Evolutionary conservation across 345 rosid species (phyloP).

Genomic region (Luvunga scandens): DNA sequence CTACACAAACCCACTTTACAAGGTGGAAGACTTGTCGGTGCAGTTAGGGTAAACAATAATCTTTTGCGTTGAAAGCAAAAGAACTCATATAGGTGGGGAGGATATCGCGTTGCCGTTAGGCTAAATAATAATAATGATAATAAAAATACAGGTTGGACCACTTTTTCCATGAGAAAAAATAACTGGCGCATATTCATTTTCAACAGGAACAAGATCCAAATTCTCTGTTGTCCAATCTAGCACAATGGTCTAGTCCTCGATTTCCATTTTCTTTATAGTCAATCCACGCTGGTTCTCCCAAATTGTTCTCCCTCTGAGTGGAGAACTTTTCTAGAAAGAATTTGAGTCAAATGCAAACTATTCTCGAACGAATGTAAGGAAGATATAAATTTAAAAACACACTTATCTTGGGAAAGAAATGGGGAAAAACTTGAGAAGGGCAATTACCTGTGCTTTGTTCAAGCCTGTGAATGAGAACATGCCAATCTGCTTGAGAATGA

Average conservation of each 20-base stretch:
- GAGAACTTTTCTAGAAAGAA: slow-evolving; percentile 43
- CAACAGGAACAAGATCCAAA: slow-evolving; percentile 80
- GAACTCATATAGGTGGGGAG: too few species aligned
- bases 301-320: slow-evolving; percentile 79
- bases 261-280: slow-evolving; percentile 94
- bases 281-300: slow-evolving; percentile 67
- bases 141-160: slow-evolving; percentile 59
- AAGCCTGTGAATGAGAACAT: slow-evolving; percentile 98
- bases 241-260: slow-evolving; percentile 72
- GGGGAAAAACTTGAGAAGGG: background rate
- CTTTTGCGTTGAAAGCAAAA: too few species aligned
- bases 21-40: slow-evolving; percentile 26
- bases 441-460: slow-evolving; percentile 78
- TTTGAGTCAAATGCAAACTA: too few species aligned
- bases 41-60: too few species aligned
- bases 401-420: background rate
- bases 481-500: slow-evolving; percentile 88
- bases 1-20: slow-evolving; percentile 57
- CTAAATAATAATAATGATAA: too few species aligned
- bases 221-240: slow-evolving; percentile 76
- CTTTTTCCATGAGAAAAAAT: slow-evolving; percentile 87
- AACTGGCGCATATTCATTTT: slow-evolving; percentile 91
- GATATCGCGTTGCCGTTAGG: too few species aligned
- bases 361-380: background rate
- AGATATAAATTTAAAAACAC: background rate